A percentile compares a stretch with the other conserved stretches of the same genome.
These are phyloP conservation scores for Neurospora pannonica DNA, from an alignment of 495 filamentous ascomycete genomes.

Conservation along the genomic window DNA sequence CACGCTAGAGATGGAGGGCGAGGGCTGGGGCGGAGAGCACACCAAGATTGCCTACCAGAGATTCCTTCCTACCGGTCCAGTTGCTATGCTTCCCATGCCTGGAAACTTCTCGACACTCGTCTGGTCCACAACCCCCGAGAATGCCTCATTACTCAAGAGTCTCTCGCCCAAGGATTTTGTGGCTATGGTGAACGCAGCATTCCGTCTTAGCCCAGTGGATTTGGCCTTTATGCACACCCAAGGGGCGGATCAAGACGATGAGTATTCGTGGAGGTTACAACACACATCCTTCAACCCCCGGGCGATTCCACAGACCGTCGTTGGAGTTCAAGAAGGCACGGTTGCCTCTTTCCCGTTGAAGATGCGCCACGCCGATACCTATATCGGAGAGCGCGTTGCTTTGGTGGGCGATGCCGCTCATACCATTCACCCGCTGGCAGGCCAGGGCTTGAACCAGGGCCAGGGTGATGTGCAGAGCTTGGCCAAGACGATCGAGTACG, in stretches of 20 bases:
- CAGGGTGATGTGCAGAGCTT: conserved; percentile 77
- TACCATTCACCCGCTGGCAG: conserved; percentile 86
- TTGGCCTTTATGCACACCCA: conserved; percentile 67
- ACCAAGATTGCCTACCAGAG: conserved; percentile 81
- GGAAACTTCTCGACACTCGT: conserved; percentile 75
- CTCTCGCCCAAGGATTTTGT: conserved; percentile 62
- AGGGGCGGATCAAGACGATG: conserved; percentile 53
- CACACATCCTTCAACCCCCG: conserved; percentile 47
- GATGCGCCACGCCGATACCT: conserved; percentile 84
- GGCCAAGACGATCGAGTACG: conserved; percentile 60
- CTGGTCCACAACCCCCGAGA: conserved; percentile 77
- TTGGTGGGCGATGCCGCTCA: conserved; percentile 92
- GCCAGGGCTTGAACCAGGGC: conserved; percentile 91
- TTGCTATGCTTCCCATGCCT: conserved; percentile 84
- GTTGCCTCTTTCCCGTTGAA: conserved; percentile 84
- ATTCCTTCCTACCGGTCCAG: conserved; percentile 84
- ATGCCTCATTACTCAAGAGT: conserved; percentile 72
- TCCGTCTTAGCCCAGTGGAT: conserved; percentile 71
- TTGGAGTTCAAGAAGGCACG: conserved; percentile 65
- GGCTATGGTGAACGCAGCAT: conserved; percentile 87
- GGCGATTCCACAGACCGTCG: conserved; percentile 41
- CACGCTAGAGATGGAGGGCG: conserved; percentile 60
- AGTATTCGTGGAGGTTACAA: conserved; percentile 71
- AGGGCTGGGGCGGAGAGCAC: conserved; percentile 42
- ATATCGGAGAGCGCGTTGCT: conserved; percentile 79